Evolutionary conservation across 1,284 basidiomycete species (phyloP).

Genomic region (Hemileia vastatrix): DNA sequence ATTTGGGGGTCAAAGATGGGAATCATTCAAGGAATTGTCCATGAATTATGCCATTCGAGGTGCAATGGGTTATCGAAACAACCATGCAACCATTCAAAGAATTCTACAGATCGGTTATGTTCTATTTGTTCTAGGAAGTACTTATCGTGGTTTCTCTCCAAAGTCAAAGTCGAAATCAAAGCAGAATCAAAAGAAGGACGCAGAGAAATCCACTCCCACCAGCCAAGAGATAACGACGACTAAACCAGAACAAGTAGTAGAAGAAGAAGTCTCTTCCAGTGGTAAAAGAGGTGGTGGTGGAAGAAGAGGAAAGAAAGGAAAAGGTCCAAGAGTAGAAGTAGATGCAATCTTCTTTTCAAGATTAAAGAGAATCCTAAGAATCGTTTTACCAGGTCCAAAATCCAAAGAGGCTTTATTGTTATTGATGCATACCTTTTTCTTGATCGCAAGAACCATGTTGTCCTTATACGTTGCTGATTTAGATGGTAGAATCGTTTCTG

Average conservation of each 20-base stretch:
- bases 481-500: constrained; percentile 89
- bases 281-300: constrained; percentile 7
- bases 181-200: not conserved
- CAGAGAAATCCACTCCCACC: not conserved
- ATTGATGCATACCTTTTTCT: constrained; percentile 72
- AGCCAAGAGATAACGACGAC: no score
- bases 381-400: constrained; percentile 75
- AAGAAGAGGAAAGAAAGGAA: constrained; percentile 17
- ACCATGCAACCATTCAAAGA: no score
- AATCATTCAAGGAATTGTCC: no score
- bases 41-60: no score
- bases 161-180: constrained; percentile 32
- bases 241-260: not conserved
- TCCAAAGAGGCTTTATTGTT: constrained; percentile 81
- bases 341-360: constrained; percentile 82
- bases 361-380: constrained; percentile 64
- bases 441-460: constrained; percentile 79
- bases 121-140: constrained; percentile 29
- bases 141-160: constrained; percentile 30
- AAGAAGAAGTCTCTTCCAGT: constrained; percentile 4
- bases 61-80: no score
- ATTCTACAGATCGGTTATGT: no score
- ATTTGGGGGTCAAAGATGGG: no score
- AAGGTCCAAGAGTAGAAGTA: constrained; percentile 52
- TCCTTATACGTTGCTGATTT: constrained; percentile 90